phyloP scores from a whole-genome alignment of 495 filamentous ascomycete genomes.

The Corynascus novoguineensis region DNA sequence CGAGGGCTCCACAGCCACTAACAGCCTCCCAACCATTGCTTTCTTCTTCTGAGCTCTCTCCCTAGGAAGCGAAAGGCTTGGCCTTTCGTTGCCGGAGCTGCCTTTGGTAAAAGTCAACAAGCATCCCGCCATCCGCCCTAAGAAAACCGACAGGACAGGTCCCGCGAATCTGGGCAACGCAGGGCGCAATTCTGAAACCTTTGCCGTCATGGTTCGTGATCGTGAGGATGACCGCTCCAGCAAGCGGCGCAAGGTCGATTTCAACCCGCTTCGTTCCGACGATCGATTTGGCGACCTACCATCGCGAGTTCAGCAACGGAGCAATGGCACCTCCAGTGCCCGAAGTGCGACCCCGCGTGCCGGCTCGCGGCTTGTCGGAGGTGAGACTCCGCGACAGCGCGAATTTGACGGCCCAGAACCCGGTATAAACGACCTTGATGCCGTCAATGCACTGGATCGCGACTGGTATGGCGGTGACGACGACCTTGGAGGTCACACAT shows the following conservation, averaged over 20 bases:
- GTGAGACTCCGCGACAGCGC: conserved; percentile 45
- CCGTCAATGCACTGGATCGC: conserved; percentile 65
- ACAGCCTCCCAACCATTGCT: too few species aligned
- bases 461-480: conserved; percentile 85
- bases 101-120: neutral
- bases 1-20: neutral
- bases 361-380: conserved; percentile 34
- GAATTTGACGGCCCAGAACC: conserved; percentile 52
- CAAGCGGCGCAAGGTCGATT: conserved; percentile 59
- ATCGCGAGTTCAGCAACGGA: conserved; percentile 34
- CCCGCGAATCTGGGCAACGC: neutral
- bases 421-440: conserved; percentile 39
- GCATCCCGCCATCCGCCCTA: neutral
- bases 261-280: conserved; percentile 49
- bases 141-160: neutral
- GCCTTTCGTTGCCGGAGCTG: neutral
- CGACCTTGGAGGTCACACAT: conserved; percentile 58
- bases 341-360: conserved; percentile 46
- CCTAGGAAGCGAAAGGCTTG: neutral
- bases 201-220: conserved; percentile 22
- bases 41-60: too few species aligned
- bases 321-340: conserved; percentile 34
- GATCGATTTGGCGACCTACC: conserved; percentile 56
- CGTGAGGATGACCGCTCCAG: conserved; percentile 48
- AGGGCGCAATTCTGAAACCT: neutral